phyloP scores from a whole-genome alignment of 2,329 filamentous ascomycete species.

The Fusarium sp. region DNA sequence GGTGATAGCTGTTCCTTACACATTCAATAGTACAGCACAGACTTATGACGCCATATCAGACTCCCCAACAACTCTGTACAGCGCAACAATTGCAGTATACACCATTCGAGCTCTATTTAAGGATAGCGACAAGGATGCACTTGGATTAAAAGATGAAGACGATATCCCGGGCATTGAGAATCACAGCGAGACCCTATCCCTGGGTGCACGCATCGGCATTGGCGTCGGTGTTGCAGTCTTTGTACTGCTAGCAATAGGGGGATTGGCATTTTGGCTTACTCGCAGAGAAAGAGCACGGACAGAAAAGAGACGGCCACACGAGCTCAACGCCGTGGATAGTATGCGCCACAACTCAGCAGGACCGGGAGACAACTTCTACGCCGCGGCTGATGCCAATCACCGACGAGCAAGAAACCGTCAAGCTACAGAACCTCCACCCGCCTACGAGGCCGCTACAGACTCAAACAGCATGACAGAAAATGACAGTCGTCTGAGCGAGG shows the following conservation, averaged over 20 bases:
- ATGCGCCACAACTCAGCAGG: slow-evolving; percentile 26
- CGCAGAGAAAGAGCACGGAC: slow-evolving; percentile 42
- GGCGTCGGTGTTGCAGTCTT: slow-evolving; percentile 52
- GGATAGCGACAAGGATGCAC: slow-evolving; percentile 52
- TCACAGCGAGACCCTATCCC: slow-evolving; percentile 41
- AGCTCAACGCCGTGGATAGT: slow-evolving; percentile 44
- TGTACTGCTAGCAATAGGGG: slow-evolving; percentile 49
- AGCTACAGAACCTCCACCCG: slow-evolving; percentile 50
- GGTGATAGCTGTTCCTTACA: slow-evolving; percentile 55
- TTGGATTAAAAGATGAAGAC: slow-evolving; percentile 54
- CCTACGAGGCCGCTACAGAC: slow-evolving; percentile 49
- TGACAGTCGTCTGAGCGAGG: slow-evolving; percentile 42
- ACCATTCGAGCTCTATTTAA: slow-evolving; percentile 56
- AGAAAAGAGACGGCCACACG: slow-evolving; percentile 41
- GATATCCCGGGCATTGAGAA: slow-evolving; percentile 45
- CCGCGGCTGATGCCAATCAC: slow-evolving; percentile 33
- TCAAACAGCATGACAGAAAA: slow-evolving; percentile 43
- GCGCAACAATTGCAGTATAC: slow-evolving; percentile 55
- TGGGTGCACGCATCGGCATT: slow-evolving; percentile 54
- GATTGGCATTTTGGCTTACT: slow-evolving; percentile 45
- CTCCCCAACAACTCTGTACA: slow-evolving; percentile 55
- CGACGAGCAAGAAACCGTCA: slow-evolving; percentile 26
- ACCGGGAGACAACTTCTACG: slow-evolving; percentile 33
- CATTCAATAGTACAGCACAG: slow-evolving; percentile 53
- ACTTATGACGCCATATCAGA: slow-evolving; percentile 54